Base-by-base conservation (phyloP, 1,284 basidiomycete genomes). In the Ustilago curta region DNA sequence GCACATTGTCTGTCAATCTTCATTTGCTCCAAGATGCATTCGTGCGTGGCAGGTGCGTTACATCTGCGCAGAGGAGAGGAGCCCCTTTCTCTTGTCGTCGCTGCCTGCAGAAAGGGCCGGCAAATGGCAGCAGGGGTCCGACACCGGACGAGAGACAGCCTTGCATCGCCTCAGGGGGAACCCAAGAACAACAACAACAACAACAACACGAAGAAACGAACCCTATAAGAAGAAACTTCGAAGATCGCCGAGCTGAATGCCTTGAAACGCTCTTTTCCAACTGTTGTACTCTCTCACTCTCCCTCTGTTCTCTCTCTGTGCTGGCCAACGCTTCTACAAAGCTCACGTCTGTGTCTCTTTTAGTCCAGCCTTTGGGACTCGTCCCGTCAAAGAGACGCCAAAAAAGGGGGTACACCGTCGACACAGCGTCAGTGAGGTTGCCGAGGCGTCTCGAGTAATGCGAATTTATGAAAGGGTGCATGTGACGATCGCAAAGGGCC, bases 401-500 rank as follows among this genome's bases (percentile, higher is more conserved):
- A 27, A 27, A 37, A 14, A 16, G 35, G 11, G 11, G 35, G 18
- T 7, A 27, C 27, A 19, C 27, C 6, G 49, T 19, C 19, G 39
- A 7, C 27, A 44, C 21, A 45, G 39, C 39, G 40, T 29, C 40
- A 43, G 39, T 40, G 19, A 42, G 25, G 18, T 19, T 51, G 50
- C n/a, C 25, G 40, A 35, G 35, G 29, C 18, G n/a, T 9, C 4
- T 4, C 29, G 42, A 42, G 21, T 45, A 19, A 52, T 53, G 54
- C 58, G 59, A 49, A 53, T 61, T 62, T 54, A 58, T 62, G 31
- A 19, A 23, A 40, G 35, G 52, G 57, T 70, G 67, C 67, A 64
- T 63, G 56, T 59, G 59, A 63, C 55, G 66, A 69, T 69, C 60
- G 66, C 32, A 62, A 35, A 48, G 50, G 55, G 53, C 53, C 40